These are phyloP conservation scores for Wickerhamiella qilinensis DNA, from an alignment of 805 yeast genomes.

Conservation along the genomic window DNA sequence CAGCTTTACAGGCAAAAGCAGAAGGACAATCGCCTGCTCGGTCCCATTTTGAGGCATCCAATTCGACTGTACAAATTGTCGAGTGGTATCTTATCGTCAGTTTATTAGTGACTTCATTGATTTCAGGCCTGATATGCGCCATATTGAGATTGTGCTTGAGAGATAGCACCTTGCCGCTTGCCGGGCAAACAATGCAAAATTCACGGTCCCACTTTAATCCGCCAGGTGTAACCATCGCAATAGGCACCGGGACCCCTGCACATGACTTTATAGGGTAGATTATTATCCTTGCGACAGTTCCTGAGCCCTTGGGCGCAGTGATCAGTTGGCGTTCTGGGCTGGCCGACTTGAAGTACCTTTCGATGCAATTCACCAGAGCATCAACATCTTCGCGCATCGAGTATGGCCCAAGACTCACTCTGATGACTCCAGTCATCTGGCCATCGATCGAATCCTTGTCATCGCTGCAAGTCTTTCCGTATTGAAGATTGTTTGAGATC, in stretches of 20 bases:
- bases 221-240: conserved; percentile 9
- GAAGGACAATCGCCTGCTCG: too few species aligned
- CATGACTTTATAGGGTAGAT: conserved; percentile 32
- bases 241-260: conserved; percentile 20
- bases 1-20: too few species aligned
- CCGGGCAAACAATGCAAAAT: conserved; percentile 24
- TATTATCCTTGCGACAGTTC: conserved; percentile 14
- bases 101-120: conserved; percentile 8
- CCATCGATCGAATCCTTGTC: conserved; percentile 25
- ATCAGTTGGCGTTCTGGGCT: neutral
- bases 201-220: conserved; percentile 29
- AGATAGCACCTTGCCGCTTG: conserved; percentile 18
- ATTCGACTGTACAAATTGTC: conserved; percentile 3
- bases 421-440: conserved; percentile 26
- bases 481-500: conserved; percentile 12
- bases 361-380: conserved; percentile 16
- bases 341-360: conserved; percentile 13
- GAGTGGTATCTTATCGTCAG: neutral
- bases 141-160: conserved; percentile 24
- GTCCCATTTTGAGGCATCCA: conserved; percentile 7
- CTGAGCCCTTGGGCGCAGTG: neutral
- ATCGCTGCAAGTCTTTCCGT: conserved; percentile 31
- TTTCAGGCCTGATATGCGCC: conserved; percentile 23
- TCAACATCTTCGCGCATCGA: conserved; percentile 23
- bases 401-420: conserved; percentile 30